Conservation (phyloP, 305 asterid genomes). For the Plantago coronopus region DNA sequence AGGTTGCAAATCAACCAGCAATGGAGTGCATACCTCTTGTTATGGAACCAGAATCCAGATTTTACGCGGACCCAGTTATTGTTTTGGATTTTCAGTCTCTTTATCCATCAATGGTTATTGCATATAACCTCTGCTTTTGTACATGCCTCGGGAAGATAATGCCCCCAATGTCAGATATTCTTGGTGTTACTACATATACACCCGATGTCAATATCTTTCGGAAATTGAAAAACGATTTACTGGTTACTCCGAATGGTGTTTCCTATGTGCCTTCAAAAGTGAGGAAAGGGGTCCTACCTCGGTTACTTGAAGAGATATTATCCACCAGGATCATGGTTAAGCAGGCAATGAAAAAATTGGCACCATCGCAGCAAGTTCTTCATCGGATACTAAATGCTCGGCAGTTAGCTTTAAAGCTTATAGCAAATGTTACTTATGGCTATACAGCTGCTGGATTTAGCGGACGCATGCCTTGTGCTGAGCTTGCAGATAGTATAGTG, state of each 20-base stretch:
- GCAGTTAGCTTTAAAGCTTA: slow-evolving; percentile 96
- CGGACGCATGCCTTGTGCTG: slow-evolving; percentile 99
- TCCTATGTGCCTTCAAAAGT: slow-evolving; percentile 74
- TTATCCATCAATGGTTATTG: slow-evolving; percentile 97
- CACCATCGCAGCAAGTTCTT: slow-evolving; percentile 70
- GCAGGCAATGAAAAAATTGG: slow-evolving; percentile 87
- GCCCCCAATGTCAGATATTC: slow-evolving; percentile 45
- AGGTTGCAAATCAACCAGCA: slow-evolving; percentile 96
- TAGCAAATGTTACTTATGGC: slow-evolving; percentile 96
- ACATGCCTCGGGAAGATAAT: slow-evolving; percentile 87
- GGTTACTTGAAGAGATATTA: slow-evolving; percentile 86
- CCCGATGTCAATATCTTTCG: slow-evolving; percentile 48
- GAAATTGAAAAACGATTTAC: slow-evolving; percentile 52
- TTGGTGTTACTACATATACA: slow-evolving; percentile 83
- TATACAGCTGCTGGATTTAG: slow-evolving; percentile 99
- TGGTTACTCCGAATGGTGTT: slow-evolving; percentile 88
- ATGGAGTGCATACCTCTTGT: slow-evolving; percentile 99
- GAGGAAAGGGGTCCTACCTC: slow-evolving; percentile 82
- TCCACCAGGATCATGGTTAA: slow-evolving; percentile 95
- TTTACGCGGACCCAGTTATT: slow-evolving; percentile 88
- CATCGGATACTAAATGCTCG: slow-evolving; percentile 87
- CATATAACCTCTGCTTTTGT: slow-evolving; percentile 87
- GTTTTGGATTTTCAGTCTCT: slow-evolving; percentile 97
- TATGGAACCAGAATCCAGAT: slow-evolving; percentile 96
- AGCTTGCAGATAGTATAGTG: slow-evolving; percentile 97